Evolutionary conservation across 345 rosid genomes (phyloP), one percentile per base, ranked within the genome.

Genomic region (Eucalyptus dawsonii): DNA sequence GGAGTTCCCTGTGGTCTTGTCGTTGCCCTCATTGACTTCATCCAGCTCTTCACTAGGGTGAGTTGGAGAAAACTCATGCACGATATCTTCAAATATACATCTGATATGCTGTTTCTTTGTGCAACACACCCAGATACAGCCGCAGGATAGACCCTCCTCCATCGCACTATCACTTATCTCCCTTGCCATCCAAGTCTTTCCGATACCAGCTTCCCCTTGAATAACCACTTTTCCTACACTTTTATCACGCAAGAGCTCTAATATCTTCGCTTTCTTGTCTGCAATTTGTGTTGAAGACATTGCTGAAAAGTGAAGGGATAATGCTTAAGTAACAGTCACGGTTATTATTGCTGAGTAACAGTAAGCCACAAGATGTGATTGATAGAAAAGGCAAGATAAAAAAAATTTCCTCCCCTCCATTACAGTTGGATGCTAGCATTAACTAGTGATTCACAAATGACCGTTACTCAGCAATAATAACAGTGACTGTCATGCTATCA

Each of bases 101-200:
- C 22, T 27, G 15, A 37, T 76, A 13, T 87, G 89, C 15, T 86
- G 88, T 16, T 62, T 56, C 65, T 62, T 88, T 80, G 90, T 92
- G 37, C 93, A 91, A 92, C 90, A 92, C 60, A 92, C 56, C 92
- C 93, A 94, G 29, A 95, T 69, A 47, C 88, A 88, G 86, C 49
- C 90, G 34, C 86, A 90, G 81, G 91, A 95, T 1, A 2, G 6
- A 14, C 54, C 42, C 1, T 8, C 7, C 1, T 8, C 3, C 15
- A 40, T 22, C 21, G 87, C 94, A 37, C 6, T 1, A 6, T 94
- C n/a, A 34, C 44, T 81, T 25, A 92, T 86, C 56, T 29, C 45
- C 85, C 60, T 88, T 31, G 96, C 94, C 87, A 92, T 54, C 94
- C 95, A 90, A 7, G 96, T 93, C 91, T 95, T 95, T 88, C 96